Evolutionary conservation across 2,329 filamentous ascomycete genomes (phyloP).

Genomic region (Madurella fahalii): DNA sequence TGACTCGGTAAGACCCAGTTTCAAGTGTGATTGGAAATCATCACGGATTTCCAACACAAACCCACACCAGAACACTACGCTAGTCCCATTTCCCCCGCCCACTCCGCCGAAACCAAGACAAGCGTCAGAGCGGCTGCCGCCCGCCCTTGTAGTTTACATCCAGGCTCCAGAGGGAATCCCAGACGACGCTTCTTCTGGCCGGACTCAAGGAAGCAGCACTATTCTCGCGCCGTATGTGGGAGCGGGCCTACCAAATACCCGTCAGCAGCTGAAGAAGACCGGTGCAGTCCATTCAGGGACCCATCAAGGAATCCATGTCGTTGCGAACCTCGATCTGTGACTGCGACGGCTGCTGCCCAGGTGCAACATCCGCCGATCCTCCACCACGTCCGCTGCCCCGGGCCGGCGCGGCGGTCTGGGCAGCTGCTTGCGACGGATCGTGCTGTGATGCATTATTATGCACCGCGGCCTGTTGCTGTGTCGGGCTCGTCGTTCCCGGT

Average conservation of each 20-base stretch:
- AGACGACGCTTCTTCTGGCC: constrained; percentile 53
- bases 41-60: too few species aligned
- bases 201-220: constrained; percentile 34
- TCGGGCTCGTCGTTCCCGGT: constrained; percentile 35
- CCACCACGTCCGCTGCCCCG: constrained; percentile 17
- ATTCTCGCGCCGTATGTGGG: constrained; percentile 37
- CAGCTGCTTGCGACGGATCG: constrained; percentile 4
- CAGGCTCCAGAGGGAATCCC: constrained; percentile 59
- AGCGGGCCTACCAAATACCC: constrained; percentile 20
- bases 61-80: too few species aligned
- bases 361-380: constrained; percentile 1
- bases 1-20: too few species aligned
- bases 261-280: constrained; percentile 18
- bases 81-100: neutral
- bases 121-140: constrained; percentile 8
- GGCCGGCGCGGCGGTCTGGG: neutral
- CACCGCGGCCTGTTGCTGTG: constrained; percentile 31
- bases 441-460: constrained; percentile 17
- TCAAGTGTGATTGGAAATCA: too few species aligned
- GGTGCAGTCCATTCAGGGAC: constrained; percentile 36
- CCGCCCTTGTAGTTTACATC: constrained; percentile 53
- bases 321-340: constrained; percentile 50
- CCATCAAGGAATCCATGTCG: constrained; percentile 47
- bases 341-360: constrained; percentile 16
- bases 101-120: neutral